phyloP scores from a whole-genome alignment of 768 basidiomycete species.

The Lactarius evosmus region DNA sequence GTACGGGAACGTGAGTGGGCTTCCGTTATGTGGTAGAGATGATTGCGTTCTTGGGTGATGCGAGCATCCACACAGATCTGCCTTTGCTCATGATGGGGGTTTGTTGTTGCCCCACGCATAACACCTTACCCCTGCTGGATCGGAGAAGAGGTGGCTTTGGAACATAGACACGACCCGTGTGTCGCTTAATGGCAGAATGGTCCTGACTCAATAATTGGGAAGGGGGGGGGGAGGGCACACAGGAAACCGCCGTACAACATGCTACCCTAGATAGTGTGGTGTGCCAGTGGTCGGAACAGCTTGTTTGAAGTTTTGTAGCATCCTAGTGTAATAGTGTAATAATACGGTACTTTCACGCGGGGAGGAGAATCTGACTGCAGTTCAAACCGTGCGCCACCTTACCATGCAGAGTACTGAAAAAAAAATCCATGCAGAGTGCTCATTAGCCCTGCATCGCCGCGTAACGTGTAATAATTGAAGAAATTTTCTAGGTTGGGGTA shows the following conservation, averaged over 20 bases:
- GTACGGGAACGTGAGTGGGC: slow-evolving; percentile 7
- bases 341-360: neutral
- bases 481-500: no score
- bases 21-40: neutral
- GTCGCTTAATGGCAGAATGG: neutral
- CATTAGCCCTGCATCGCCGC: neutral
- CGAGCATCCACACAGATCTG: neutral
- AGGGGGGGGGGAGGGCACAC: neutral
- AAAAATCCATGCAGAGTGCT: no score
- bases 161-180: neutral
- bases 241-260: neutral
- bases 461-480: no score
- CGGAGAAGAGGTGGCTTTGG: neutral
- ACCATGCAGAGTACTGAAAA: neutral
- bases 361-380: neutral
- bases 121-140: neutral
- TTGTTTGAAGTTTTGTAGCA: neutral
- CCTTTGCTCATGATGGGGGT: neutral
- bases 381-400: no score
- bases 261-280: neutral
- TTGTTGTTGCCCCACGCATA: neutral
- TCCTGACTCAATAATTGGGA: neutral
- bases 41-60: neutral
- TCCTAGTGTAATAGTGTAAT: neutral
- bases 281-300: neutral